A percentile compares a stretch with the other conserved stretches of the same genome.
Conservation (phyloP, 2,329 filamentous ascomycete species). For the Nothopassalora personata region DNA sequence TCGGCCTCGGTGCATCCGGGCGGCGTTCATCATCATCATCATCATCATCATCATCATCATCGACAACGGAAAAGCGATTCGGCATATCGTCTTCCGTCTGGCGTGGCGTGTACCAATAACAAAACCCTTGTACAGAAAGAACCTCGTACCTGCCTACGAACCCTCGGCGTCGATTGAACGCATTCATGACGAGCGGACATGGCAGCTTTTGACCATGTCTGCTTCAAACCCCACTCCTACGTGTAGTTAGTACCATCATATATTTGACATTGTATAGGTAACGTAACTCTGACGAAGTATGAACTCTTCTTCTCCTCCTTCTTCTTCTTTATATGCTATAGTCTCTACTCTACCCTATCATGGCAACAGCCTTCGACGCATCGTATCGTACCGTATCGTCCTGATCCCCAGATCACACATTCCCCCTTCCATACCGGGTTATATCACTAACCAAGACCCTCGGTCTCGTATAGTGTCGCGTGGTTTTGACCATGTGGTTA, state of each 20-base stretch:
- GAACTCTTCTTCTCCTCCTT: too few relatives aligned
- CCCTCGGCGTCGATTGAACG: not conserved
- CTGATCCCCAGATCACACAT: too few relatives aligned
- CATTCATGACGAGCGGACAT: not conserved
- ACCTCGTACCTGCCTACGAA: conserved; percentile 2
- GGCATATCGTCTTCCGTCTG: conserved; percentile 1
- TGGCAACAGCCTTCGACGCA: too few relatives aligned
- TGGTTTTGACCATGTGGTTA: too few relatives aligned
- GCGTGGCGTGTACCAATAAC: conserved; percentile 3
- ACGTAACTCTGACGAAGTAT: too few relatives aligned
- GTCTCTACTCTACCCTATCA: too few relatives aligned
- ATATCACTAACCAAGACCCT: too few relatives aligned
- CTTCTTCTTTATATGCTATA: too few relatives aligned
- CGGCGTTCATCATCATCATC: conserved; percentile 4
- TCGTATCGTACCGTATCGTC: too few relatives aligned
- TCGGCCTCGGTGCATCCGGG: conserved; percentile 14
- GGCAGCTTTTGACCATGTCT: not conserved
- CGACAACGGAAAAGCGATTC: not conserved
- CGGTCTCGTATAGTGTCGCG: too few relatives aligned
- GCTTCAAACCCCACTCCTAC: conserved; percentile 16
- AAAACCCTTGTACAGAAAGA: conserved; percentile 11
- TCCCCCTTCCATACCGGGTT: too few relatives aligned
- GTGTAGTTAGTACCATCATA: conserved; percentile 1
- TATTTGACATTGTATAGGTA: too few relatives aligned
- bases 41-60: not conserved